A percentile compares a stretch with the other conserved stretches of the same genome.
Evolutionary conservation across 306 rosid genomes (phyloP).

Genomic region (Citrullus amarus): DNA sequence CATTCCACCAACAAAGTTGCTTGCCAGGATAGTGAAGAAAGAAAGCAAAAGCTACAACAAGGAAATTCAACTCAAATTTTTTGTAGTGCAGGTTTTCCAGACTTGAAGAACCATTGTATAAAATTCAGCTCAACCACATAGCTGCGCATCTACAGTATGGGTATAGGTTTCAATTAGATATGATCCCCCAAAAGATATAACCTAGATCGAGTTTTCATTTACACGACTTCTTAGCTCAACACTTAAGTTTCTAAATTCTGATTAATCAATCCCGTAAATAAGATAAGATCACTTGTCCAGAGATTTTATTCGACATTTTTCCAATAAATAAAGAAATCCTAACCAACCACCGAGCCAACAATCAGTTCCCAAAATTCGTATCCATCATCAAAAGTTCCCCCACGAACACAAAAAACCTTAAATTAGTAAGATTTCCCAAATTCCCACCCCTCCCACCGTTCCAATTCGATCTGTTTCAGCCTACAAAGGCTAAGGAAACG

Average conservation of each 20-base stretch:
- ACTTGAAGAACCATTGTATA: background rate
- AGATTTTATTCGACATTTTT: background rate
- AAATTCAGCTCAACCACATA: background rate
- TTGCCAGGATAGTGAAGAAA: background rate
- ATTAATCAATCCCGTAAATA: background rate
- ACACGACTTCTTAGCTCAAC: background rate
- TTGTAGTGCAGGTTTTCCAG: background rate
- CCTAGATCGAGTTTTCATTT: background rate
- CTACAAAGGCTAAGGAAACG: background rate
- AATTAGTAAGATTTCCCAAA: background rate
- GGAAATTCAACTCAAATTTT: background rate
- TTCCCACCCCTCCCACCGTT: background rate
- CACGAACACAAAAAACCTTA: background rate
- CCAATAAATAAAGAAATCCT: background rate
- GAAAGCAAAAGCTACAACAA: background rate
- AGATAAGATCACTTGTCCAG: background rate
- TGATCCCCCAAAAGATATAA: background rate
- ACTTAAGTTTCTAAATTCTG: background rate
- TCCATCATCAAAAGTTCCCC: background rate
- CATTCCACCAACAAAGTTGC: background rate
- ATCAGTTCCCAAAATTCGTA: background rate
- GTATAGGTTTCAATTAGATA: background rate
- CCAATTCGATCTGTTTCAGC: background rate
- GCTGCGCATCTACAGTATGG: background rate
- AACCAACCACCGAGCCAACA: background rate